Evolutionary conservation across 2,329 filamentous ascomycete species (phyloP).

Genomic region (Fonsecaea pedrosoi): DNA sequence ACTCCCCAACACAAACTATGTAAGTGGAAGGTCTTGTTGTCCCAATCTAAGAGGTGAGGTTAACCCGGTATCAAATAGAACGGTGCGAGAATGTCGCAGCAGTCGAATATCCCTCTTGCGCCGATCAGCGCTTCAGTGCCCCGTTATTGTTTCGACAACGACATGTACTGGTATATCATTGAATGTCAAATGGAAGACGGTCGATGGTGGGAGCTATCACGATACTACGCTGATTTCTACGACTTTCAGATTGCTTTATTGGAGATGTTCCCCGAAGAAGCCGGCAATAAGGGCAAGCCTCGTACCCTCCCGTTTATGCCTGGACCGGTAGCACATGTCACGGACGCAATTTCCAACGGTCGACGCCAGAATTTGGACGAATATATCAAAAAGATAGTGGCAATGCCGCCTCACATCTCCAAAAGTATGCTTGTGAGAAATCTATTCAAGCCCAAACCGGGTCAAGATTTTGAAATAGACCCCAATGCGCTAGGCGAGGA

Average conservation of each 20-base stretch:
- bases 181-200: constrained; percentile 90
- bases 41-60: constrained; percentile 40
- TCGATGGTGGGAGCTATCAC: constrained; percentile 87
- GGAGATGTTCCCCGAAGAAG: constrained; percentile 88
- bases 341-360: constrained; percentile 94
- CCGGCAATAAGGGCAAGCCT: constrained; percentile 81
- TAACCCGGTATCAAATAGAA: constrained; percentile 49
- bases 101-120: constrained; percentile 65
- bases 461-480: constrained; percentile 87
- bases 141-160: constrained; percentile 92
- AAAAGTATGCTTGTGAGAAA: constrained; percentile 83
- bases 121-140: constrained; percentile 86
- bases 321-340: constrained; percentile 95
- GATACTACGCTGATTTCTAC: constrained; percentile 98
- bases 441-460: constrained; percentile 87
- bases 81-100: constrained; percentile 51
- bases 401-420: constrained; percentile 82
- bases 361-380: constrained; percentile 91
- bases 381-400: constrained; percentile 90
- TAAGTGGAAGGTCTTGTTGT: constrained; percentile 38
- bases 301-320: constrained; percentile 96
- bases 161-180: constrained; percentile 99
- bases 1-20: constrained; percentile 37
- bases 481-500: constrained; percentile 69
- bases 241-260: constrained; percentile 96